Percentiles rank a stretch among this genome's conserved stretches.
phyloP scores from a whole-genome alignment of 148 eudicot species.

The Dysphania ambrosioides region DNA sequence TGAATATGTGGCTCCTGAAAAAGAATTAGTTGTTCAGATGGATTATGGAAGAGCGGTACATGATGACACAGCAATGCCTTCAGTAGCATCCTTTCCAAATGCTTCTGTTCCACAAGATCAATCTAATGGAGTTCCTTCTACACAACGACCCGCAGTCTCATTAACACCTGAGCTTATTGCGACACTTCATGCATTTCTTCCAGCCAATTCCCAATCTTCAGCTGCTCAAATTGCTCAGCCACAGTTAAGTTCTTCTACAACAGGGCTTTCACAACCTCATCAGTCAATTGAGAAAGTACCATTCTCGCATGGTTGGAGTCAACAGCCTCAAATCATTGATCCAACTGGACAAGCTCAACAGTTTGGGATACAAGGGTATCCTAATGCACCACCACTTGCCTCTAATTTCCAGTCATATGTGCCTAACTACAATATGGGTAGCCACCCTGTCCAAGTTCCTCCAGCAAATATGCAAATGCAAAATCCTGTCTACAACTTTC shows the following conservation, averaged over 20 bases:
- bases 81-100: conserved; percentile 33
- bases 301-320: conserved; percentile 48
- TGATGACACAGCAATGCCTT: conserved; percentile 31
- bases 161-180: conserved; percentile 91
- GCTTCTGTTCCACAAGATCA: conserved; percentile 34
- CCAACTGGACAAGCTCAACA: conserved; percentile 48
- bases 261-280: conserved; percentile 24
- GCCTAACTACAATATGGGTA: conserved; percentile 25
- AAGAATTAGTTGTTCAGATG: conserved; percentile 34
- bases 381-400: conserved; percentile 36
- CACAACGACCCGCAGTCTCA: conserved; percentile 49
- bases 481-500: conserved; percentile 37
- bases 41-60: conserved; percentile 38
- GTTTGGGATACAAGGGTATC: conserved; percentile 37
- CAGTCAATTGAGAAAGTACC: conserved; percentile 24
- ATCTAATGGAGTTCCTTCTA: conserved; percentile 30
- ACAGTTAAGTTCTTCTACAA: conserved; percentile 32
- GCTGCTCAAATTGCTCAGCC: conserved; percentile 36
- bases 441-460: conserved; percentile 28
- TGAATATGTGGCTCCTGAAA: conserved; percentile 43
- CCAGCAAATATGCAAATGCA: conserved; percentile 43
- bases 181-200: conserved; percentile 62
- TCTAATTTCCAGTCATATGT: conserved; percentile 39
- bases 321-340: conserved; percentile 40
- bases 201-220: conserved; percentile 45